These are phyloP conservation scores for Mallotus japonicus DNA, from an alignment of 441 rosid species.

Conservation along the genomic window DNA sequence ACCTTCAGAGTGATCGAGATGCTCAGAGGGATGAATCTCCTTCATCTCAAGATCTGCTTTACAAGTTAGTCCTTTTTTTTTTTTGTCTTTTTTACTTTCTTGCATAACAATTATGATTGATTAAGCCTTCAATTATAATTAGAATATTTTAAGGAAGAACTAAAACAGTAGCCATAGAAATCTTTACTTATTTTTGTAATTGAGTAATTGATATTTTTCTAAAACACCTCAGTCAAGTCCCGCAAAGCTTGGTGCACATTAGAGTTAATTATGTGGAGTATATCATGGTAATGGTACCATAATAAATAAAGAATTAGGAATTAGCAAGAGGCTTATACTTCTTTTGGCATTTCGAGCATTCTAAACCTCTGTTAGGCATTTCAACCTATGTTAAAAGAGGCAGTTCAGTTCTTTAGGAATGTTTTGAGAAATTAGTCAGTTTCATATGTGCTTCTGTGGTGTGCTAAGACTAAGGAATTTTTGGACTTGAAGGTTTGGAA, in stretches of 20 bases:
- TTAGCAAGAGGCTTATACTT: too few relatives aligned
- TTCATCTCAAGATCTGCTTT: constrained; percentile 56
- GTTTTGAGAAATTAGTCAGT: background rate
- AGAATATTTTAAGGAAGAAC: background rate
- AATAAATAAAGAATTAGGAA: too few relatives aligned
- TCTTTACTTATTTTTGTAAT: background rate
- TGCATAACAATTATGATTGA: background rate
- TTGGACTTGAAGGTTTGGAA: too few relatives aligned
- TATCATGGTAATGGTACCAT: background rate
- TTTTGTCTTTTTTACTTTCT: background rate
- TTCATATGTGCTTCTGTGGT: background rate
- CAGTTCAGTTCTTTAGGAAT: background rate
- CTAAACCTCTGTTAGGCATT: too few relatives aligned
- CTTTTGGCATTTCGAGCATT: too few relatives aligned
- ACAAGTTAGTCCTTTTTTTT: constrained; percentile 45
- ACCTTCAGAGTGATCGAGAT: constrained; percentile 60
- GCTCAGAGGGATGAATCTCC: constrained; percentile 36
- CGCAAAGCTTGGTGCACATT: background rate
- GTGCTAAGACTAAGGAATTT: too few relatives aligned
- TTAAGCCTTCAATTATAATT: too few relatives aligned
- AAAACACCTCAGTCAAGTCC: background rate
- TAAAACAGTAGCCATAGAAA: background rate
- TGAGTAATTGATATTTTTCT: background rate
- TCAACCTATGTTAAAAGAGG: background rate
- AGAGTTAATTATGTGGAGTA: background rate